These are phyloP conservation scores for Glutinoglossum americanum DNA, from an alignment of 495 filamentous ascomycete genomes.

Conservation along the genomic window DNA sequence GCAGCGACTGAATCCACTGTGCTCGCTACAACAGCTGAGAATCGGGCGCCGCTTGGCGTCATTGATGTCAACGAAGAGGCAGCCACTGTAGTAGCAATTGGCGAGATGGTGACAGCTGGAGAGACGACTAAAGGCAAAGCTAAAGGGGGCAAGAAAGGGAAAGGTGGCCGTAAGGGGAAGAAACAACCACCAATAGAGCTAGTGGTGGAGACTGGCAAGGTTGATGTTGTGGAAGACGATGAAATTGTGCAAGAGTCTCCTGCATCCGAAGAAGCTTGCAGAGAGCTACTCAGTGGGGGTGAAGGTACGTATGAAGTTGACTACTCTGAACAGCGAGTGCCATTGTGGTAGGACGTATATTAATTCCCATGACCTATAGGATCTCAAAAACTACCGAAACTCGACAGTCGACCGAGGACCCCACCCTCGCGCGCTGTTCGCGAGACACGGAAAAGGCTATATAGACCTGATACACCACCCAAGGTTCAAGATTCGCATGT, in stretches of 20 bases:
- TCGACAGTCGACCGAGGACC: background rate
- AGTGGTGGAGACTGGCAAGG: background rate
- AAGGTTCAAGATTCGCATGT: background rate
- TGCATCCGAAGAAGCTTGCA: conserved; percentile 9
- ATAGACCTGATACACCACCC: background rate
- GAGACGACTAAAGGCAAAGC: conserved; percentile 8
- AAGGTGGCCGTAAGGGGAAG: conserved; percentile 14
- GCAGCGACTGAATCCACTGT: background rate
- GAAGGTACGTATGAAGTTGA: background rate
- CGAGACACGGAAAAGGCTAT: background rate
- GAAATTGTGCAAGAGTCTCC: conserved; percentile 8
- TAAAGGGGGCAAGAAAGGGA: conserved; percentile 14
- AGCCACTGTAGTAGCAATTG: conserved; percentile 5
- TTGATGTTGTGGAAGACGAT: conserved; percentile 12
- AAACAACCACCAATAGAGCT: conserved; percentile 10
- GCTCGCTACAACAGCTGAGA: conserved; percentile 7
- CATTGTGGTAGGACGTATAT: background rate
- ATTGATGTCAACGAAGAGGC: conserved; percentile 10
- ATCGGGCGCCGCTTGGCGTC: conserved; percentile 11
- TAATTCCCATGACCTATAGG: background rate
- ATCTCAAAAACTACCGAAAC: background rate
- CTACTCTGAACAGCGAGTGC: too few species aligned
- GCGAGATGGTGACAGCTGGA: conserved; percentile 4
- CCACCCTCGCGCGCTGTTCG: background rate
- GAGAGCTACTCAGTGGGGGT: background rate